These are phyloP conservation scores for Lonicera japonica DNA, from an alignment of 129 eudicot genomes.

Conservation along the genomic window DNA sequence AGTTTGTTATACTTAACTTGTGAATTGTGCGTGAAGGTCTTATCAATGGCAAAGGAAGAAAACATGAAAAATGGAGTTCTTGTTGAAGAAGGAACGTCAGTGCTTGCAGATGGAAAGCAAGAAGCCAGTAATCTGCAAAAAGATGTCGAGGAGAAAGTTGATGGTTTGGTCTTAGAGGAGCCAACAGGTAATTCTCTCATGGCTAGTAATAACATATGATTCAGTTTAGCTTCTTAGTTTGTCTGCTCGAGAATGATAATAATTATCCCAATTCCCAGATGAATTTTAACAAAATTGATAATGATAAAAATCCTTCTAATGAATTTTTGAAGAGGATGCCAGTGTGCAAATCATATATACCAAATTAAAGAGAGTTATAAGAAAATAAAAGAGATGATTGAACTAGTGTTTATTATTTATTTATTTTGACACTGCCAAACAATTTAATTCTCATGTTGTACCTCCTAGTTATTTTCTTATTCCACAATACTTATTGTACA, in stretches of 20 bases:
- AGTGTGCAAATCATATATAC: too few species aligned
- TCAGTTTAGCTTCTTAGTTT: neutral
- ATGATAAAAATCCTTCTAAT: neutral
- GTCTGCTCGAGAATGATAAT: neutral
- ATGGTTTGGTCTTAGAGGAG: constrained; percentile 28
- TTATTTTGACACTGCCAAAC: too few species aligned
- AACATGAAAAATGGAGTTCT: constrained; percentile 9
- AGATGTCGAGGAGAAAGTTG: constrained; percentile 29
- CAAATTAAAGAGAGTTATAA: neutral
- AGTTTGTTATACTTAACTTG: too few species aligned
- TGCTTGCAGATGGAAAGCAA: neutral
- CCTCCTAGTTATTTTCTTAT: too few species aligned
- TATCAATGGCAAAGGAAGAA: constrained; percentile 19
- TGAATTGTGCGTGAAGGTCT: neutral
- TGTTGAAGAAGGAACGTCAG: constrained; percentile 11
- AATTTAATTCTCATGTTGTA: too few species aligned
- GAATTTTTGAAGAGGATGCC: neutral
- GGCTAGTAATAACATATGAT: neutral
- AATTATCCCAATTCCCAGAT: neutral
- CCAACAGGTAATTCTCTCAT: constrained; percentile 19
- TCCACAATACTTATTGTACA: too few species aligned
- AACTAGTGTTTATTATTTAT: too few species aligned
- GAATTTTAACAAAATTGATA: neutral
- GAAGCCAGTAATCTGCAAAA: constrained; percentile 1
- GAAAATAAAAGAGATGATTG: too few species aligned